Base-by-base conservation (phyloP, 495 filamentous ascomycete species). In the Penicillium coprophilum region DNA sequence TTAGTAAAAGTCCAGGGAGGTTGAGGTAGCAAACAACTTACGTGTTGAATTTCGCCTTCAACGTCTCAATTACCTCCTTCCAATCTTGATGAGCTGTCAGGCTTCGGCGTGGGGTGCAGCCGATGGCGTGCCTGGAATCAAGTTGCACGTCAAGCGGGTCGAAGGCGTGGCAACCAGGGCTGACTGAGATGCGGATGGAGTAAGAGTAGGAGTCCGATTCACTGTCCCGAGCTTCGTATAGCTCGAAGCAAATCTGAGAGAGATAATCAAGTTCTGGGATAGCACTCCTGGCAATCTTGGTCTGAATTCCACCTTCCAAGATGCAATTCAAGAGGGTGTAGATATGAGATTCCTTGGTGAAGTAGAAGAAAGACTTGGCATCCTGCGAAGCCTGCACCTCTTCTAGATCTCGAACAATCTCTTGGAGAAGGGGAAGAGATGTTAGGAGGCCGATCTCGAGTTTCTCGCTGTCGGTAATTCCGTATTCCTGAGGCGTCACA, bases 291-390 rank as follows among this genome's bases (percentile, higher is more conserved):
- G 90, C 87, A 59, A 90, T 89, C 73, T 97, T 97, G 23, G 92
- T 94, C 60, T 91, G 87, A 58, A 98, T 89, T 32, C 95, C 94
- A 58, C 94, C 94, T 74, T 97, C 94, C 31, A 98, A 78, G 58
- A 98, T 97, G 71, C 95, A 97, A 72, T 98, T 98, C 45, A 98
- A 82, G 30, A 98, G 81, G 17, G 94, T 97, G 74, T 98, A 98
- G 61, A 98, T 97, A 63, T 98, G 94, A 6, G 89, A 94, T 76
- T 98, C 94, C 68, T 98, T 98, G 27, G 94, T 98, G 69, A 98
- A 98, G 74, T 98, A 98, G 76, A 97, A 87, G 77, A 97, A 97
- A 4, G 87, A 92, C 65, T 97, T 97, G 19, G 91, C 92, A 67
- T 92, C 88, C 46, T 90, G 83, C 0, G 89, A 92, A 4, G 94